Base-by-base conservation (phyloP, 2,329 filamentous ascomycete genomes). In the Fusarium setosum region DNA sequence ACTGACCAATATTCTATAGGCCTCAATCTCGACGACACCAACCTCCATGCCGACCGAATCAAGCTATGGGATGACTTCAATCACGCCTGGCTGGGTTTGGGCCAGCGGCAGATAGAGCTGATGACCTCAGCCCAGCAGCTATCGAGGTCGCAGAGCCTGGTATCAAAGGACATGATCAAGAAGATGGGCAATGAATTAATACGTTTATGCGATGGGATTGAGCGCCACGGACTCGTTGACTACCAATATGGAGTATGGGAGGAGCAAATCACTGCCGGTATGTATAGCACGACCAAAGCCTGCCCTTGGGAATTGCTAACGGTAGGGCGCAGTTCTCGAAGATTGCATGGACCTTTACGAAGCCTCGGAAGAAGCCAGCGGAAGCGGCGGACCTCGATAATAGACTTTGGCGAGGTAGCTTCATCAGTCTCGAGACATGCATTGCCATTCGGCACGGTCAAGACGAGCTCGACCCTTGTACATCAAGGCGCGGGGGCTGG, bases 231-330 rank as follows among this genome's bases (percentile, higher is more conserved):
- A n/a, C 82, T 99, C 45, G 93, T 99, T 11, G 96, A 99, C 80
- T 99, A 98, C 76, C 92, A 98, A 73, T 96, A 97, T 81, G 96
- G 96, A 9, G 92, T 98, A 23, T 96, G 93, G 88, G 96, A 98
- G 79, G 94, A 98, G 75, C 89, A 92, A 74, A 97, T 98, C 70
- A 87, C 96, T 70, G 86, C 87, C 59, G 86, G 94, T 97, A 83
- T 79, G 92, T 84, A 72, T 73, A n/a, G 41, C 29, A 26, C 10
- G 26, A 44, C 44, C 21, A 38, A 21, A 38, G 41, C 55, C 57
- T 29, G 35, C 50, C 20, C 15, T 45, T 26, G 23, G 47, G 38
- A 32, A 23, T 50, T 23, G 35, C 61, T 71, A 54, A 71, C 59
- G 56, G n/a, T 26, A 42, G 20, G 18, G 32, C 49, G 12, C 50